These are phyloP conservation scores for Bocquillonia castaneifolia DNA, from an alignment of 441 rosid genomes.

Conservation along the genomic window DNA sequence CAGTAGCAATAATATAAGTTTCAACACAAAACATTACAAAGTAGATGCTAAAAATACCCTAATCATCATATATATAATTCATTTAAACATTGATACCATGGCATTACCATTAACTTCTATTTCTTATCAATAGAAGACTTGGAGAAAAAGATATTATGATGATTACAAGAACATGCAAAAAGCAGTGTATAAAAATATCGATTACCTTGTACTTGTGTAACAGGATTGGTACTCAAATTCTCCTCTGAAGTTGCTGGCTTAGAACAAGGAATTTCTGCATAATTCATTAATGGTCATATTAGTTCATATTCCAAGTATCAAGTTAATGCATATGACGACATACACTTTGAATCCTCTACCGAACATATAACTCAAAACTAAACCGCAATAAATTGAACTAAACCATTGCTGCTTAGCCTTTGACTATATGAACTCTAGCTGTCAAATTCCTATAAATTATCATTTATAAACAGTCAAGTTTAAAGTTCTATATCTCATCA, in stretches of 20 bases:
- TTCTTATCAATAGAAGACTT: neutral
- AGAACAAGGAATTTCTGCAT: constrained; percentile 58
- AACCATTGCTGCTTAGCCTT: neutral
- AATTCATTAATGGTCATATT: constrained; percentile 9
- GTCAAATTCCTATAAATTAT: neutral
- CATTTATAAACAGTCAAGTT: too few relatives aligned
- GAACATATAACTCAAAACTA: neutral
- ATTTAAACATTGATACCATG: neutral
- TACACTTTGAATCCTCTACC: neutral
- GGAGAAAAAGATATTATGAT: neutral
- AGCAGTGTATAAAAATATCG: neutral
- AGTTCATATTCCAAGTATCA: constrained; percentile 1
- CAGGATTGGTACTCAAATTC: constrained; percentile 38
- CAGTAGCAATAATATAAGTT: neutral
- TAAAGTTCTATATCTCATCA: neutral
- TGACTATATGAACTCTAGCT: neutral
- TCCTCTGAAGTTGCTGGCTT: constrained; percentile 39
- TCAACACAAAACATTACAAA: neutral
- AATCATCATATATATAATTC: neutral
- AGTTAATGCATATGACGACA: neutral
- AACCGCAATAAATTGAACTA: too few relatives aligned
- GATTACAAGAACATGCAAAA: neutral
- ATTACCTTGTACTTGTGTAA: constrained; percentile 2
- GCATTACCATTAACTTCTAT: neutral
- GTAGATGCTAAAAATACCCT: neutral